Evolutionary conservation across 129 eudicot genomes (phyloP).

Genomic region (Deinandra increscens): DNA sequence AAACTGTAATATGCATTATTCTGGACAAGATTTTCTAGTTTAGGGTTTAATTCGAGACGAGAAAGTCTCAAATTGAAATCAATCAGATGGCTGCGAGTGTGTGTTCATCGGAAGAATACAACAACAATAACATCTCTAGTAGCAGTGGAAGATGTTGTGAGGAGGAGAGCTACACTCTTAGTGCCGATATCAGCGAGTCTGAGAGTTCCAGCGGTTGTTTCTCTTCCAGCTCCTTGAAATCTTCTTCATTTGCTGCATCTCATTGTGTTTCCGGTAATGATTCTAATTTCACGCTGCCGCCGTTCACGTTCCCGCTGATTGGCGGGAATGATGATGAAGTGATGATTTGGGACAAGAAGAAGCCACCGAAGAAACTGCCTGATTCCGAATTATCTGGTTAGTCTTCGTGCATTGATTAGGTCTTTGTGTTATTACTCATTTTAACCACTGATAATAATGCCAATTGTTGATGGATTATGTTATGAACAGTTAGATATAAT

Average conservation of each 20-base stretch:
- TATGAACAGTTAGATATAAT: not conserved
- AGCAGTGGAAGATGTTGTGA: constrained; percentile 61
- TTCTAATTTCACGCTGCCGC: constrained; percentile 34
- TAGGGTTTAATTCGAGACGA: constrained; percentile 13
- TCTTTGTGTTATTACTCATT: not conserved
- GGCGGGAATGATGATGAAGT: constrained; percentile 56
- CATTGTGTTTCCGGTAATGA: constrained; percentile 24
- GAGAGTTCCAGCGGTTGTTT: constrained; percentile 67
- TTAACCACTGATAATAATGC: not conserved
- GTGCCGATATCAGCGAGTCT: constrained; percentile 94
- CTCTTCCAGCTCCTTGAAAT: constrained; percentile 51
- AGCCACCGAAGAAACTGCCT: constrained; percentile 30
- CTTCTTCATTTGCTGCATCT: constrained; percentile 52
- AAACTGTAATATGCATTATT: not conserved
- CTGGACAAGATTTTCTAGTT: constrained; percentile 5
- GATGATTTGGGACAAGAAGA: constrained; percentile 47
- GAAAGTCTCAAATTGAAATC: constrained; percentile 1
- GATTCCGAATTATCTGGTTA: constrained; percentile 58
- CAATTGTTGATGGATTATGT: not conserved
- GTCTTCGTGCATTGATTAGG: not conserved
- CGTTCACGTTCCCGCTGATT: constrained; percentile 53
- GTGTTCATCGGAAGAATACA: constrained; percentile 58
- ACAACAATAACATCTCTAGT: constrained; percentile 18
- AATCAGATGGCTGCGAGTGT: constrained; percentile 42
- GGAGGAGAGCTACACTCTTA: constrained; percentile 57